Base-by-base conservation (phyloP, 140 eudicot species). In the Oenanthe javanica region DNA sequence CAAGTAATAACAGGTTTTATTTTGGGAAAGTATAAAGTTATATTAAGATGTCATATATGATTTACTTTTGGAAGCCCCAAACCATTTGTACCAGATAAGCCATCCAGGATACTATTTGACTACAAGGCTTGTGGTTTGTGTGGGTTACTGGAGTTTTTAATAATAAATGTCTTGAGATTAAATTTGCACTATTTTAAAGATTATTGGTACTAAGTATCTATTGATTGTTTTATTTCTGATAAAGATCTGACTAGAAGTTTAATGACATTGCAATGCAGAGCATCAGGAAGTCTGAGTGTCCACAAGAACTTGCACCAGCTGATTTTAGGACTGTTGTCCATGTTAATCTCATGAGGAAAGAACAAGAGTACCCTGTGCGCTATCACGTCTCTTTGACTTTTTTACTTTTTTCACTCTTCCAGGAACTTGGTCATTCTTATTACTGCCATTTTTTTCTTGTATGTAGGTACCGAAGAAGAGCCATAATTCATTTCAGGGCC, bases 251-350 rank as follows among this genome's bases (percentile, higher is more conserved):
- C 16, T 0, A 31, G 11, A 71, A 25, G 43, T 66, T 38, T 21
- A 15, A 23, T 40, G 13, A 46, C 23, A 21, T 80, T 40, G 19
- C 43, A 67, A 43, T 82, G 84, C 90, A 95, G 99, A 92, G 99
- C 81, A 89, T 95, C 48, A 78, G 82, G 80, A 88, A 80, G 40
- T 88, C 91, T 0, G 99, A 90, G 82, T 92, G 93, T 83, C 97
- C 97, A 14, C 81, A 77, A 40, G 98, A 94, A 80, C 96, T 95
- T 63, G 88, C 70, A 69, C 95, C 97, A 7, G 87, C 91, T 31
- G 91, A 81, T 74, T 84, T 79, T 82, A 84, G 88, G 84, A 86
- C 90, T 10, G 63, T 82, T 5, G 91, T 87, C 76, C 87, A 86
- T 19, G 91, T 90, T 82, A 87, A 77, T 79, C 90, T 92, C 77